A percentile compares a stretch with the other conserved stretches of the same genome.
Evolutionary conservation across 2,329 filamentous ascomycete species (phyloP).

Genomic region (Hypoxylon sp.): DNA sequence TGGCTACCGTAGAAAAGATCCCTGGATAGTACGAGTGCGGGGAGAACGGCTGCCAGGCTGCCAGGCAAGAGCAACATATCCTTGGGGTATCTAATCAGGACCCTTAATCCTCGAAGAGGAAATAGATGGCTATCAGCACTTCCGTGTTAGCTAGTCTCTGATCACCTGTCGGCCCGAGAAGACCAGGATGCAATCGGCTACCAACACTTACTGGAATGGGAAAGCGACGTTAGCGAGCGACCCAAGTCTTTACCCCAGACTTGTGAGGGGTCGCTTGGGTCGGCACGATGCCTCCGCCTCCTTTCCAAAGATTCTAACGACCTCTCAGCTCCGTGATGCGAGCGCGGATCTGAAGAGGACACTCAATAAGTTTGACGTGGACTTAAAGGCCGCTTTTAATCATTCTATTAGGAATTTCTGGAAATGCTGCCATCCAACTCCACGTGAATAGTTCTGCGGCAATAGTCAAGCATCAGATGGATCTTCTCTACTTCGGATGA

Average conservation of each 20-base stretch:
- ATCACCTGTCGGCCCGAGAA: background rate
- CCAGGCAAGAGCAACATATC: background rate
- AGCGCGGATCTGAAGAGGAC: too few relatives aligned
- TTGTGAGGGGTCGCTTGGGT: background rate
- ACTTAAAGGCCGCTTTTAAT: too few relatives aligned
- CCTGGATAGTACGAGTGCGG: background rate
- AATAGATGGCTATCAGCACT: background rate
- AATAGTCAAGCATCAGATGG: too few relatives aligned
- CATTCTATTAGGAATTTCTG: too few relatives aligned
- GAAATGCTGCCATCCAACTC: too few relatives aligned
- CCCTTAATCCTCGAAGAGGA: too few relatives aligned
- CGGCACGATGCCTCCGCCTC: background rate
- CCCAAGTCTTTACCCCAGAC: background rate
- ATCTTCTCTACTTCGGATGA: too few relatives aligned
- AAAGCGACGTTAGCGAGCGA: background rate
- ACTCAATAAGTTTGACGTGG: too few relatives aligned
- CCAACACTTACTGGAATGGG: background rate
- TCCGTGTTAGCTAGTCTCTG: background rate
- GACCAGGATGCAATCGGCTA: constrained; percentile 4
- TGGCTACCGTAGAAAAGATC: background rate
- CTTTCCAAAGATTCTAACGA: background rate
- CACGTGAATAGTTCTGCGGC: too few relatives aligned
- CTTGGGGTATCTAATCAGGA: too few relatives aligned
- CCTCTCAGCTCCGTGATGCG: too few relatives aligned
- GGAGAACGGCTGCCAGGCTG: background rate